Conservation (phyloP, 2,329 filamentous ascomycete genomes). For the Pseudopithomyces chartarum region DNA sequence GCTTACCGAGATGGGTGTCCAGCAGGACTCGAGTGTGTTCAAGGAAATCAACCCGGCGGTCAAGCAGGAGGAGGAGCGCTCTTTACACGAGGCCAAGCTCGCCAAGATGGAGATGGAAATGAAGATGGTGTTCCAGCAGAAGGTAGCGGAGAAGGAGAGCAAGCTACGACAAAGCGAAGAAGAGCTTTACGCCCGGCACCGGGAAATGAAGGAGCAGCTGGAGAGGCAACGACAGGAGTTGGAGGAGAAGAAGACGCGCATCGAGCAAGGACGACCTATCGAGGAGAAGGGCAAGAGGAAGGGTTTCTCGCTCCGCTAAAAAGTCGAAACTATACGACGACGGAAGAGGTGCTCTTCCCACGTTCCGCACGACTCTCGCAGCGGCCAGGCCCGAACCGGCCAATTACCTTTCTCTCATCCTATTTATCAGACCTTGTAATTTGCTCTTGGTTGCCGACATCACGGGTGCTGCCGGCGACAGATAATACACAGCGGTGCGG, state of each 20-base stretch:
- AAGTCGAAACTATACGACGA: slow-evolving; percentile 11
- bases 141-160: slow-evolving; percentile 99
- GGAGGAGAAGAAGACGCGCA: slow-evolving; percentile 95
- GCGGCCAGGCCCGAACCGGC: slow-evolving; percentile 38
- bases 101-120: slow-evolving; percentile 99
- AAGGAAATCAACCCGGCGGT: slow-evolving; percentile 99
- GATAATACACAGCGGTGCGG: slow-evolving; percentile 43
- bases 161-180: slow-evolving; percentile 99
- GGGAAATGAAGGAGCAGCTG: slow-evolving; percentile 99
- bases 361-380: slow-evolving; percentile 30
- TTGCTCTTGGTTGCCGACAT: slow-evolving; percentile 44
- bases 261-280: slow-evolving; percentile 93
- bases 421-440: slow-evolving; percentile 49
- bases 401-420: slow-evolving; percentile 41
- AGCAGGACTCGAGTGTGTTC: slow-evolving; percentile 98
- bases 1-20: slow-evolving; percentile 97
- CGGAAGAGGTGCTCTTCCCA: slow-evolving; percentile 12
- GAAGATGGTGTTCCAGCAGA: slow-evolving; percentile 99
- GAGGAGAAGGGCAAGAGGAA: slow-evolving; percentile 99
- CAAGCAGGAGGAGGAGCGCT: slow-evolving; percentile 99
- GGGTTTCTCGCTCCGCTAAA: slow-evolving; percentile 96
- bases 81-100: slow-evolving; percentile 98
- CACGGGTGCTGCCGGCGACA: slow-evolving; percentile 47
- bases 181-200: slow-evolving; percentile 95
- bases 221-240: slow-evolving; percentile 93